phyloP scores from a whole-genome alignment of 345 rosid species.

The Eucalyptus curtisii region DNA sequence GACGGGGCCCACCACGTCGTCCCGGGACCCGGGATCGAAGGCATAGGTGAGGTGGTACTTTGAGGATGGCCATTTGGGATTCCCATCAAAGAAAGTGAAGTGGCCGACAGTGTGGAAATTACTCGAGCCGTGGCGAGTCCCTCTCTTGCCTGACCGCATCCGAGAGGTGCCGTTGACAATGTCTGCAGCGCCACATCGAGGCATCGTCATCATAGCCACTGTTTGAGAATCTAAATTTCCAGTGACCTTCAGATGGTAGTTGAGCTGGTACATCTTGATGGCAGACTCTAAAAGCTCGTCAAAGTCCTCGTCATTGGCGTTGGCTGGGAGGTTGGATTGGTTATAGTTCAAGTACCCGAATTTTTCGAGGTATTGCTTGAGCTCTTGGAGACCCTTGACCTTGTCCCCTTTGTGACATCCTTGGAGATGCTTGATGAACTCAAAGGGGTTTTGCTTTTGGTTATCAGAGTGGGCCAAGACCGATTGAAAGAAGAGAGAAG shows the following conservation, averaged over 20 bases:
- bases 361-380: slow-evolving; percentile 10
- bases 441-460: slow-evolving; percentile 2
- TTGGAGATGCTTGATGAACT: slow-evolving; percentile 7
- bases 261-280: slow-evolving; percentile 13
- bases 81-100: background rate
- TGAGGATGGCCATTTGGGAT: slow-evolving; percentile 9
- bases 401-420: slow-evolving; percentile 24
- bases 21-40: background rate
- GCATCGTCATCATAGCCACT: background rate
- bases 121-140: background rate
- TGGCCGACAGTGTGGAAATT: slow-evolving; percentile 1
- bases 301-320: slow-evolving; percentile 1
- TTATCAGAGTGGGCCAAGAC: background rate
- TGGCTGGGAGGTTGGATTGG: background rate
- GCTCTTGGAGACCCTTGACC: slow-evolving; percentile 5
- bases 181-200: slow-evolving; percentile 24
- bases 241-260: slow-evolving; percentile 1
- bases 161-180: slow-evolving; percentile 8
- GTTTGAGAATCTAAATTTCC: slow-evolving; percentile 12
- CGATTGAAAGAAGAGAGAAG: background rate
- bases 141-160: slow-evolving; percentile 2
- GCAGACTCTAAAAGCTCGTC: slow-evolving; percentile 12
- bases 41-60: slow-evolving; percentile 9
- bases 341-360: slow-evolving; percentile 19
- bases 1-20: background rate